A percentile compares a stretch with the other conserved stretches of the same genome.
Evolutionary conservation across 2,329 filamentous ascomycete species (phyloP).

Genomic region (Coniochaeta hoffmannii): DNA sequence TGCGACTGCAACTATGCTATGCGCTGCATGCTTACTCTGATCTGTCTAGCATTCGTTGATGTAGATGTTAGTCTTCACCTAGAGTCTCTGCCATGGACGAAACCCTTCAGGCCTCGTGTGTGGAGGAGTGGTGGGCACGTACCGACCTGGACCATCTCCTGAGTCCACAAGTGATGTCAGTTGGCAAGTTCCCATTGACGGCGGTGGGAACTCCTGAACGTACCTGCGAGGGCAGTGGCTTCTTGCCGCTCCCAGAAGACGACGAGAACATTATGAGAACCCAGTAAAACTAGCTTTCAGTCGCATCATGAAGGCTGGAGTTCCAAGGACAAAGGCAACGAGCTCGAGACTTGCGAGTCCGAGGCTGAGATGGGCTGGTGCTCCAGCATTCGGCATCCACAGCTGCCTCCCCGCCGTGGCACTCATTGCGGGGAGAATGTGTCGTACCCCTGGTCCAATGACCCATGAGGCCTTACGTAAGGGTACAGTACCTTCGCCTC

Average conservation of each 20-base stretch:
- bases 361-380: background rate
- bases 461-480: background rate
- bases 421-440: background rate
- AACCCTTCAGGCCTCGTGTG: constrained; percentile 2
- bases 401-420: background rate
- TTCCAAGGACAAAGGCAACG: background rate
- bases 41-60: constrained; percentile 37
- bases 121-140: constrained; percentile 27
- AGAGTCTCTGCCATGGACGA: too few species aligned
- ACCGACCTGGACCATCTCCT: constrained; percentile 99
- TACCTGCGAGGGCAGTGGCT: constrained; percentile 61
- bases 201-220: background rate
- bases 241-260: constrained; percentile 60
- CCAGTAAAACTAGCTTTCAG: background rate
- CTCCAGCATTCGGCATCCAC: background rate
- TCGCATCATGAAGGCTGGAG: background rate
- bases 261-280: constrained; percentile 48
- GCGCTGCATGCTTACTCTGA: constrained; percentile 52
- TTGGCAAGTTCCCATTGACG: constrained; percentile 18
- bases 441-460: background rate
- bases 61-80: constrained; percentile 9
- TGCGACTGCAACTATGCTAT: constrained; percentile 13
- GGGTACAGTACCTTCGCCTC: background rate
- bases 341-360: background rate
- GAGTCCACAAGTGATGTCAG: constrained; percentile 8